Percentiles rank a stretch among this genome's conserved stretches.
phyloP scores from a whole-genome alignment of 2,329 filamentous ascomycete species.

The Fusarium acutatum region DNA sequence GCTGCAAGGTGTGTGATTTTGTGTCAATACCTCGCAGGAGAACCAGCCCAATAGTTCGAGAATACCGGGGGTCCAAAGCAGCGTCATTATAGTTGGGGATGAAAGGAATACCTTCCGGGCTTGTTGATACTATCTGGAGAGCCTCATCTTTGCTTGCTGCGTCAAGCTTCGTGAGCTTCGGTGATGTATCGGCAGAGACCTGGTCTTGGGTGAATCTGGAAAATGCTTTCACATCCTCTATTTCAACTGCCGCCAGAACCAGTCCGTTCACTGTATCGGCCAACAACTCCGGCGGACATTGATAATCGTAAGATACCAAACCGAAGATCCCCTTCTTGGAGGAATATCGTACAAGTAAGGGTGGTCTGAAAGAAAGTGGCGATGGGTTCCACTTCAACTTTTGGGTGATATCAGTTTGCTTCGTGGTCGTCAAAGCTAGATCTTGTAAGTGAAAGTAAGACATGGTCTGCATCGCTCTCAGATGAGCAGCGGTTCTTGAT shows the following conservation, averaged over 20 bases:
- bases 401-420: neutral
- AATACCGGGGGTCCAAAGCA: constrained; percentile 67
- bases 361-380: constrained; percentile 64
- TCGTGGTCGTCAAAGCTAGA: constrained; percentile 26
- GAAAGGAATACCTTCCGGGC: constrained; percentile 67
- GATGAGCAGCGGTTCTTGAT: constrained; percentile 69
- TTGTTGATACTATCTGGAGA: constrained; percentile 22
- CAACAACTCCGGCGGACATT: constrained; percentile 65
- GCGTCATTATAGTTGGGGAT: constrained; percentile 64
- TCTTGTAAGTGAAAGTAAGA: constrained; percentile 73
- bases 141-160: neutral
- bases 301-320: constrained; percentile 73
- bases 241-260: constrained; percentile 71
- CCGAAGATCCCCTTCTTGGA: constrained; percentile 66
- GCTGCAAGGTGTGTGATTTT: constrained; percentile 61
- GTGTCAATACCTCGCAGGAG: constrained; percentile 76
- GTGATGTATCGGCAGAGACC: neutral
- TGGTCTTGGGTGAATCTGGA: constrained; percentile 38
- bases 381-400: constrained; percentile 58
- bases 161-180: constrained; percentile 32
- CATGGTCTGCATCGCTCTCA: constrained; percentile 80
- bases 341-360: constrained; percentile 70
- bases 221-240: constrained; percentile 64
- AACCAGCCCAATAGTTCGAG: constrained; percentile 68
- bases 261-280: constrained; percentile 74